These are phyloP conservation scores for Phytophthora agathidicida DNA, from an alignment of 352 stramenopile genomes.

Conservation along the genomic window DNA sequence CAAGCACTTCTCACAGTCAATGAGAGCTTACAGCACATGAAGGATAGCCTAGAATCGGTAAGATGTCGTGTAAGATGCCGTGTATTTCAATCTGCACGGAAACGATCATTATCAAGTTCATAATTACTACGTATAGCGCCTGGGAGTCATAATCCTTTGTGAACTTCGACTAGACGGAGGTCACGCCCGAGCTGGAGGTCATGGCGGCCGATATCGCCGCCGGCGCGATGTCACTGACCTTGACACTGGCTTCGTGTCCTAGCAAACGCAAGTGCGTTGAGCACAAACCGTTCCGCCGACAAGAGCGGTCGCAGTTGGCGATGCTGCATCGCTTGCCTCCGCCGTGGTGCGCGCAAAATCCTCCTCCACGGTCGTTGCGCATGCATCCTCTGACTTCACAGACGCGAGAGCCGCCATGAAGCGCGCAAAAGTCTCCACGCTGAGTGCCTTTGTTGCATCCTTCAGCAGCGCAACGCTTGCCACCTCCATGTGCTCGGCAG, in stretches of 20 bases:
- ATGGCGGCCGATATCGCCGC: constrained; percentile 1
- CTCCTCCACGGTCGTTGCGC: constrained; percentile 81
- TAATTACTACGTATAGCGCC: constrained; percentile 28
- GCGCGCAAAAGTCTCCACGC: constrained; percentile 80
- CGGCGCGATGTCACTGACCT: neutral
- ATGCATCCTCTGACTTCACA: constrained; percentile 80
- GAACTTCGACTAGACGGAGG: constrained; percentile 7
- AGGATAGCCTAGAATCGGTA: too few species aligned
- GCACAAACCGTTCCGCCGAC: constrained; percentile 73
- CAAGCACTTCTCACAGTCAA: too few species aligned
- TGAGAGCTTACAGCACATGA: too few species aligned
- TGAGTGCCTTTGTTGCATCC: constrained; percentile 89
- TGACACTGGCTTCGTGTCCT: constrained; percentile 12
- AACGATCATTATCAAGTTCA: constrained; percentile 16
- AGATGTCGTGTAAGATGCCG: too few species aligned
- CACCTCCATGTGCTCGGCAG: constrained; percentile 82
- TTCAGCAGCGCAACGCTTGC: constrained; percentile 80
- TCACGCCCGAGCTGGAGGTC: constrained; percentile 5
- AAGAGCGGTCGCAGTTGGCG: constrained; percentile 71
- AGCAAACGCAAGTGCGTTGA: constrained; percentile 62
- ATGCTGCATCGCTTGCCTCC: constrained; percentile 78
- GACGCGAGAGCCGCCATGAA: constrained; percentile 81
- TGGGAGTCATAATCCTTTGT: constrained; percentile 3
- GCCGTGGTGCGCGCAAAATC: constrained; percentile 70
- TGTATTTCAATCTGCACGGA: constrained; percentile 1